Percentiles rank a stretch among this genome's conserved stretches.
These are phyloP conservation scores for Paraphaeosphaeria sporulosa DNA, from an alignment of 2,329 filamentous ascomycete genomes.

Conservation along the genomic window DNA sequence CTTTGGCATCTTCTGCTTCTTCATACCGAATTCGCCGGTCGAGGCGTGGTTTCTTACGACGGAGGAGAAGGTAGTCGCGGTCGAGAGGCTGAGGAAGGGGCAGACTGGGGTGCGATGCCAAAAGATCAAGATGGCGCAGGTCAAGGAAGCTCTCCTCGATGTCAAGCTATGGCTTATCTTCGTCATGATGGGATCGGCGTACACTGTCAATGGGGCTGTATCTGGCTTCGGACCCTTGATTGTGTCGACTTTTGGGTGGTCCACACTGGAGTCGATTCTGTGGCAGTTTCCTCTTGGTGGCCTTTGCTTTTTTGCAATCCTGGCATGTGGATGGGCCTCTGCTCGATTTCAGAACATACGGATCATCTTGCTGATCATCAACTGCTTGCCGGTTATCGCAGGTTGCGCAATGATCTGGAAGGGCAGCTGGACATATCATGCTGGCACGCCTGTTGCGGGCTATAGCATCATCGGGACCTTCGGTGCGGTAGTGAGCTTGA, in stretches of 20 bases:
- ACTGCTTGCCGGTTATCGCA: constrained; percentile 76
- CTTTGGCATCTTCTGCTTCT: constrained; percentile 73
- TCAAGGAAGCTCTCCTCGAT: constrained; percentile 57
- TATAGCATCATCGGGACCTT: constrained; percentile 79
- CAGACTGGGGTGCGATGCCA: constrained; percentile 62
- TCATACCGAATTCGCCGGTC: constrained; percentile 70
- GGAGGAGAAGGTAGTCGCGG: constrained; percentile 66
- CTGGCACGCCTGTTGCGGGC: constrained; percentile 71
- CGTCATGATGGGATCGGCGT: constrained; percentile 57
- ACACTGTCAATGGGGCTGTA: constrained; percentile 62
- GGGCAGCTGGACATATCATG: constrained; percentile 67
- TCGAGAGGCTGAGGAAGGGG: constrained; percentile 56
- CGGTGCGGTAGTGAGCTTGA: constrained; percentile 72
- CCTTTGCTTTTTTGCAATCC: constrained; percentile 71
- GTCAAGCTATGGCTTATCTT: constrained; percentile 54
- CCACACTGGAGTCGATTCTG: constrained; percentile 45
- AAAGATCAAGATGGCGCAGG: constrained; percentile 61
- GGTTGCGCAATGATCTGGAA: constrained; percentile 81
- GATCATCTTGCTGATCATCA: constrained; percentile 69
- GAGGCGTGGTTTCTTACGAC: constrained; percentile 72
- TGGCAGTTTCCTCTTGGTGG: constrained; percentile 78
- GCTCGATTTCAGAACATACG: constrained; percentile 68
- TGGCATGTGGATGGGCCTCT: constrained; percentile 70
- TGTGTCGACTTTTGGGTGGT: constrained; percentile 53
- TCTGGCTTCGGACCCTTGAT: constrained; percentile 49